Evolutionary conservation across 2,329 filamentous ascomycete genomes (phyloP), one percentile per base, ranked within the genome.

Genomic region (Epichloe coenophiala): DNA sequence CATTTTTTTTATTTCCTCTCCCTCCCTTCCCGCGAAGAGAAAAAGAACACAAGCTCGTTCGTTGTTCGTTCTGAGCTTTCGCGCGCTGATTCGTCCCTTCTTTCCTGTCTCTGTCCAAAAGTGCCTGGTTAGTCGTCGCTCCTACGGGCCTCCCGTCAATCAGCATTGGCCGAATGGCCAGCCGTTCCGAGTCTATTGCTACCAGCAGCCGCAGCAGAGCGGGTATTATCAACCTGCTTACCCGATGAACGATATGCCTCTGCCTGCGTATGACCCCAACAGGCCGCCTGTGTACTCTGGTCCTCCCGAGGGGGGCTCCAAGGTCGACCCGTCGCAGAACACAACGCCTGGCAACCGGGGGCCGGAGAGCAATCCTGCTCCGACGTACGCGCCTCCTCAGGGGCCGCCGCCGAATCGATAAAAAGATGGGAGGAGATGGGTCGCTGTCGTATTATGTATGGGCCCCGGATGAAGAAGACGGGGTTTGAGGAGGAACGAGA

Each of bases 251-350:
- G 57, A 70, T 48, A 72, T 76, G 69, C 68, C 74, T 47, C 75
- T 75, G 12, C 76, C 76, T 17, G 72, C 79, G 49, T 82, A 82
- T 60, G 78, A 82, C 55, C 75, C 76, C 5, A 74, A 68, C 56
- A 67, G 76, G 31, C 77, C 78, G 50, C 78, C 78, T 7, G 65
- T 73, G 59, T 82, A 83, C 60, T 71, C 75, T 40, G 60, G 55
- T 4, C 66, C 74, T 45, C 72, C 74, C 7, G 65, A 66, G 2
- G 74, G 51, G 51, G 69, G 65, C 19, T 69, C 70, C 49, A 82
- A 83, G 67, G 61, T 75, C 48, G 75, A 79, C 53, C 75, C 75
- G 15, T 66, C 65, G 23, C 77, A 80, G 63, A 68, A 63, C 56
- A 61, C 60, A 49, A 52, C 56, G 41, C 45, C 57, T 15, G 57